These are phyloP conservation scores for Candida orba DNA, from an alignment of 805 yeast species.

Conservation along the genomic window DNA sequence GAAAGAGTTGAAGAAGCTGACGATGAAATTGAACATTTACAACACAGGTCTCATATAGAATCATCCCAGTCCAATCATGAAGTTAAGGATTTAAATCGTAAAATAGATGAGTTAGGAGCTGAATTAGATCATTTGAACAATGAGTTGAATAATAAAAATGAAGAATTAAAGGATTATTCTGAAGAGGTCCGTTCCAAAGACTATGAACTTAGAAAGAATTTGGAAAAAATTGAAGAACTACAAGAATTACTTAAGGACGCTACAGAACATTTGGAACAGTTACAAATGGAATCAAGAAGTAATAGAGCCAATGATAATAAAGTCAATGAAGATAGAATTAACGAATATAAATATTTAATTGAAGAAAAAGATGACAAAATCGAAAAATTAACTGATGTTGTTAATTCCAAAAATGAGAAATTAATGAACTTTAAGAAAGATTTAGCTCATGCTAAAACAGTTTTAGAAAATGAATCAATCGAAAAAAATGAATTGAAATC, in stretches of 20 bases:
- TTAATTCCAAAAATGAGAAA: constrained; percentile 1
- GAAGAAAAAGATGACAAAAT: constrained; percentile 11
- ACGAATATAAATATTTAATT: constrained; percentile 10
- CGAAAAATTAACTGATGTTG: constrained; percentile 8
- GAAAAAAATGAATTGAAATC: constrained; percentile 3
- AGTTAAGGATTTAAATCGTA: constrained; percentile 1
- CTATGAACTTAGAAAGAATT: constrained; percentile 15
- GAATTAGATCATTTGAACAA: constrained; percentile 4
- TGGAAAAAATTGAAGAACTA: constrained; percentile 15
- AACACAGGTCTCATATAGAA: neutral
- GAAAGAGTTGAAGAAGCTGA: constrained; percentile 8
- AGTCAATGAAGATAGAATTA: constrained; percentile 8
- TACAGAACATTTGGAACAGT: constrained; percentile 7
- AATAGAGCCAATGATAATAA: too few species aligned
- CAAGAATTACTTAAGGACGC: constrained; percentile 3
- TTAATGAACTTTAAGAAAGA: constrained; percentile 2
- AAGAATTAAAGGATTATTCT: neutral
- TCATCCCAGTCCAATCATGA: constrained; percentile 8
- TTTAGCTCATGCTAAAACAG: neutral
- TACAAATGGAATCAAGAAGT: neutral
- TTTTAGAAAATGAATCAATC: neutral
- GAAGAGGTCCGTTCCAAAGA: constrained; percentile 11
- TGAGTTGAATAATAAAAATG: neutral
- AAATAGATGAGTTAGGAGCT: constrained; percentile 11
- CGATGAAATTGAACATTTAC: constrained; percentile 6